These are phyloP conservation scores for Epichloe amarillans DNA, from an alignment of 2,329 filamentous ascomycete species.

Conservation along the genomic window DNA sequence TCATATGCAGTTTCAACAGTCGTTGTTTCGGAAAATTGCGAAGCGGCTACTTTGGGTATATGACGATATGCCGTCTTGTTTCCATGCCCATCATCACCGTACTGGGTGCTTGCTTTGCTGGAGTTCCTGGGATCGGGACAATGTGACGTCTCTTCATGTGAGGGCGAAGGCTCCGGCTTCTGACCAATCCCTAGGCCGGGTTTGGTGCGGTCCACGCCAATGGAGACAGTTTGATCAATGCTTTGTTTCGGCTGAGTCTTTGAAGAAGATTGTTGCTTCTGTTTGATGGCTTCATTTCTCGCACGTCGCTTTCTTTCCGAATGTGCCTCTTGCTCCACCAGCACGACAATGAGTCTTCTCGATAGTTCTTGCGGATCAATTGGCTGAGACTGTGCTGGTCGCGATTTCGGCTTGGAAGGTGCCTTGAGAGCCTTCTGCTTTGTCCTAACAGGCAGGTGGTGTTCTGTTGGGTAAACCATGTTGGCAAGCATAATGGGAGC, in stretches of 20 bases:
- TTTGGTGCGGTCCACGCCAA: slow-evolving; percentile 1
- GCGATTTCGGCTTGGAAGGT: slow-evolving; percentile 5
- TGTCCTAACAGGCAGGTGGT: slow-evolving; percentile 1
- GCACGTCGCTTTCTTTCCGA: slow-evolving; percentile 22
- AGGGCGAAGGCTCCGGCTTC: background rate
- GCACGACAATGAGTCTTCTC: slow-evolving; percentile 35
- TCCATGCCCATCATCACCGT: slow-evolving; percentile 5
- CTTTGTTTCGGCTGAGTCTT: background rate
- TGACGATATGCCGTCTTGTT: slow-evolving; percentile 27
- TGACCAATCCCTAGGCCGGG: background rate
- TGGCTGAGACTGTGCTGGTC: slow-evolving; percentile 15
- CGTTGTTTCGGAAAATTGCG: slow-evolving; percentile 41
- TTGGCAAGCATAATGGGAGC: slow-evolving; percentile 6
- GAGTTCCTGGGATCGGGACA: slow-evolving; percentile 3
- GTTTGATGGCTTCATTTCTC: slow-evolving; percentile 13
- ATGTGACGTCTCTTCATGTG: background rate
- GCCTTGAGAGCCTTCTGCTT: background rate
- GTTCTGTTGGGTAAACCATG: slow-evolving; percentile 4
- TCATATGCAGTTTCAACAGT: slow-evolving; percentile 29
- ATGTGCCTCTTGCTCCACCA: slow-evolving; percentile 33
- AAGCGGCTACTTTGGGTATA: slow-evolving; percentile 39
- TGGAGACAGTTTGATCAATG: background rate
- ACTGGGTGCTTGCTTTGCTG: slow-evolving; percentile 8
- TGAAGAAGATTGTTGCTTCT: background rate
- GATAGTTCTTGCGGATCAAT: slow-evolving; percentile 43